phyloP scores from a whole-genome alignment of 139 green algal genomes.

The Eudorina sp. region DNA sequence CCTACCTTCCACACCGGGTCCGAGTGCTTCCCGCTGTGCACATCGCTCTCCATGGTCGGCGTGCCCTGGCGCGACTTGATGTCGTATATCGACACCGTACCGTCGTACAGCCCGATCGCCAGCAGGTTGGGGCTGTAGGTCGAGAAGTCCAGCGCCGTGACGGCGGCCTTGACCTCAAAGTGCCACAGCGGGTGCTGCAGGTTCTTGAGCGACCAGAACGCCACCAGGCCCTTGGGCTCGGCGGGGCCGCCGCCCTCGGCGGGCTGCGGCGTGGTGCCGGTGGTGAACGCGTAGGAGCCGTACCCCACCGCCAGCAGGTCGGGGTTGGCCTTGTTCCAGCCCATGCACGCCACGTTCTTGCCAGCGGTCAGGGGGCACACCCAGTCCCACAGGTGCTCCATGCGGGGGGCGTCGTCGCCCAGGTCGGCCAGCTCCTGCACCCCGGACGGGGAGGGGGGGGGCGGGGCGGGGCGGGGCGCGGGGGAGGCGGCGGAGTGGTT shows the following conservation, averaged over 20 bases:
- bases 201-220: conserved; percentile 90
- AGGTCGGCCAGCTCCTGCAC: conserved; percentile 35
- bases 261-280: background rate
- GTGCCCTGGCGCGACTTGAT: conserved; percentile 65
- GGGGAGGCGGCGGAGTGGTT: too few species aligned
- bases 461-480: background rate
- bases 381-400: conserved; percentile 82
- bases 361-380: conserved; percentile 63
- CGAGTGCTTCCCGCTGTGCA: conserved; percentile 76
- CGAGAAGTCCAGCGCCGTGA: conserved; percentile 84
- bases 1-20: conserved; percentile 88
- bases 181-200: conserved; percentile 81
- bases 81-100: conserved; percentile 85
- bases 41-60: conserved; percentile 72
- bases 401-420: conserved; percentile 56
- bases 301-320: conserved; percentile 89
- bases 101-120: conserved; percentile 91
- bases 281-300: conserved; percentile 70
- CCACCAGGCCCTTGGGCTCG: conserved; percentile 67
- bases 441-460: background rate
- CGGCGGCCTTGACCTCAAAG: conserved; percentile 68
- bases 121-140: conserved; percentile 78
- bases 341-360: conserved; percentile 69
- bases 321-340: conserved; percentile 75
- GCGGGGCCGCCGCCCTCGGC: background rate